Evolutionary conservation across 257 asterid species (phyloP), one percentile per base, ranked within the genome.

Genomic region (Salvia splendens): DNA sequence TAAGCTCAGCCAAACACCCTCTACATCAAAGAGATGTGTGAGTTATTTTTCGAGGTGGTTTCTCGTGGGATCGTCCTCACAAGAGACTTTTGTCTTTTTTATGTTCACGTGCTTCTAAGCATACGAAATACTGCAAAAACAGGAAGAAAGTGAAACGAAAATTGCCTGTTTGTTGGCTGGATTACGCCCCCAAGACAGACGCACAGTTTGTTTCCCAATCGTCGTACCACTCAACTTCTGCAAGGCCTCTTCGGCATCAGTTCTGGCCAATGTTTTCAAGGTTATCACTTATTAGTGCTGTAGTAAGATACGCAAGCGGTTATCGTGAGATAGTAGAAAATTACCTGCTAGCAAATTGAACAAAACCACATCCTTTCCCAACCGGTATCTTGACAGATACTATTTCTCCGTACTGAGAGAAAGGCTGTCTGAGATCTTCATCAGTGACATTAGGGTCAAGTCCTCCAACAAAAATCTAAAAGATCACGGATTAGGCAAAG

Each of bases 281-380:
- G 32, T 67, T 50, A 16, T 41, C 38, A 43, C 1, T 38, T 42
- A 20, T 40, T 16, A 49, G 32, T 17, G 50, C 12, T 6, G 42
- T 38, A 51, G 38, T 54, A 65, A 43, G 12, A 8, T 15, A 56
- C 5, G 14, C 28, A 12, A 43, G 50, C 38, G 12, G 9, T 35
- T 12, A 28, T 12, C 4, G 10, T 4, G 15, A 2, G 43, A 50
- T 0, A 17, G 12, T 0, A 17, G 12, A 0, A 30, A 70, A 65
- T 61, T 67, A 92, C 98, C 95, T 75, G 81, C 81, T 83, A 43
- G 95, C 95, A 69, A 89, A 92, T 73, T 92, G 96, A 65, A 92
- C 96, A 76, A 89, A 92, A 14, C 98, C 96, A 68, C 96, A 92
- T 64, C 98, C 98, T 83, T 82, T 92, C 67, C 98, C 96, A 40